Evolutionary conservation across 2,329 filamentous ascomycete genomes (phyloP).

Genomic region (Aphanocladium album): DNA sequence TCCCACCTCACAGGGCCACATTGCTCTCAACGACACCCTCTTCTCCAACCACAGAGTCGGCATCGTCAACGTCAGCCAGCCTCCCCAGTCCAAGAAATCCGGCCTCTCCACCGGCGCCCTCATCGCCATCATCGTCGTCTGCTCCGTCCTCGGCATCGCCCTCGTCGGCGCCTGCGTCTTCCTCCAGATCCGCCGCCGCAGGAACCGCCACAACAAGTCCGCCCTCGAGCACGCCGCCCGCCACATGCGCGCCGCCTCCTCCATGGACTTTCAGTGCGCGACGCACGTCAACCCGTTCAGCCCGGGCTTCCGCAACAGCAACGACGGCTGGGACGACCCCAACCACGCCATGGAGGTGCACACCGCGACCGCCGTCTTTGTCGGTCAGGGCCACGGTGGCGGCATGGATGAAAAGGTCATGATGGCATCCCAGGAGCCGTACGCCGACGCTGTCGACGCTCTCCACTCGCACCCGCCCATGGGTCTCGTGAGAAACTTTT

Average conservation of each 20-base stretch:
- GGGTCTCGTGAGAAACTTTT: constrained; percentile 8
- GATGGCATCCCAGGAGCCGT: not conserved
- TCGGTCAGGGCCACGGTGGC: not conserved
- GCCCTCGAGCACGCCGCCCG: constrained; percentile 12
- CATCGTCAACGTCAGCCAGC: constrained; percentile 1
- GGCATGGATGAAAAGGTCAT: constrained; percentile 13
- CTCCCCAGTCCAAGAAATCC: not conserved
- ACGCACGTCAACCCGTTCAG: constrained; percentile 37
- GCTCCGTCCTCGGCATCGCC: constrained; percentile 33
- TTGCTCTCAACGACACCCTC: constrained; percentile 41
- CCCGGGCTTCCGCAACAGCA: constrained; percentile 31
- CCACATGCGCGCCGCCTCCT: constrained; percentile 28
- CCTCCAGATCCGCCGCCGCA: constrained; percentile 42
- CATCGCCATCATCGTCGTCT: constrained; percentile 37
- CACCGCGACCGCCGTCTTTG: not conserved
- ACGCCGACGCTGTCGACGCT: not conserved
- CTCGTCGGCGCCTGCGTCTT: constrained; percentile 35
- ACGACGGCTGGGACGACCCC: constrained; percentile 14
- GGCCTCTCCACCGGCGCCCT: constrained; percentile 24
- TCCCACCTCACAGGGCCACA: constrained; percentile 30
- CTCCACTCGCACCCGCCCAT: constrained; percentile 6
- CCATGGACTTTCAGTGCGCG: constrained; percentile 49
- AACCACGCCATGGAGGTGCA: not conserved
- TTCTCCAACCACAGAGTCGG: constrained; percentile 28
- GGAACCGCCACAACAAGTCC: constrained; percentile 24